Base-by-base conservation (phyloP, 768 basidiomycete genomes). In the Aureoboletus auriporus region DNA sequence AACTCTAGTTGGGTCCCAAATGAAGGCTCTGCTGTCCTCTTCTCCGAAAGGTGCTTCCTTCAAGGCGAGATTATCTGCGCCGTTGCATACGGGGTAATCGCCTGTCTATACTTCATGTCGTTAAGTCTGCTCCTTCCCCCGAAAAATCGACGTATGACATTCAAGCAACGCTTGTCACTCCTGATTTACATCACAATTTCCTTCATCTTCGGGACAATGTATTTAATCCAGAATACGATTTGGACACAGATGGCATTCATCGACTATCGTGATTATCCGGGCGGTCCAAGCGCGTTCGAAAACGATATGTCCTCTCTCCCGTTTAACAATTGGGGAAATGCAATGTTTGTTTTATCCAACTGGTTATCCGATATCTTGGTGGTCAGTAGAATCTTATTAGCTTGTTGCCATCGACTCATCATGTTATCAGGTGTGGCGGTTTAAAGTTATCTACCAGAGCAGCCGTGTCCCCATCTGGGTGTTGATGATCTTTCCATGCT, bases 191-290 rank as follows among this genome's bases (percentile, higher is more conserved):
- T 53, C 11, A 42, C 42, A 12, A 4, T 41, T 30, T 8, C 42
- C 6, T 44, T 57, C 47, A 12, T 49, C 14, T 33, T 58, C 11
- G 36, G 47, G 2, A 62, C 61, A 5, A 17, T 62, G 16, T 62
- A 50, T 37, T 46, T 63, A 49, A 13, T 45, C 10, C 27, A 47
- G 8, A 47, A 54, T 11, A 48, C 61, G 1, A 44, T 59, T 14
- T 59, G 67, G 36, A 56, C 56, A 0, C 64, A 66, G 29, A 52
- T 65, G 45, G 51, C 57, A 0, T 69, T 68, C 44, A 59, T 70
- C 37, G 61, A 70, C 44, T 41, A 61, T 39, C 60, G 69, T 5
- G 55, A 68, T 39, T 69, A 58, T 30, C 62, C 62, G 0, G 66
- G 66, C 3, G 69, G 69, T 12, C 68, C 69, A 5, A 57, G 39